Percentiles rank a stretch among this genome's conserved stretches.
phyloP scores from a whole-genome alignment of 169 alveolate genomes.

The Perkinsus marinus region DNA sequence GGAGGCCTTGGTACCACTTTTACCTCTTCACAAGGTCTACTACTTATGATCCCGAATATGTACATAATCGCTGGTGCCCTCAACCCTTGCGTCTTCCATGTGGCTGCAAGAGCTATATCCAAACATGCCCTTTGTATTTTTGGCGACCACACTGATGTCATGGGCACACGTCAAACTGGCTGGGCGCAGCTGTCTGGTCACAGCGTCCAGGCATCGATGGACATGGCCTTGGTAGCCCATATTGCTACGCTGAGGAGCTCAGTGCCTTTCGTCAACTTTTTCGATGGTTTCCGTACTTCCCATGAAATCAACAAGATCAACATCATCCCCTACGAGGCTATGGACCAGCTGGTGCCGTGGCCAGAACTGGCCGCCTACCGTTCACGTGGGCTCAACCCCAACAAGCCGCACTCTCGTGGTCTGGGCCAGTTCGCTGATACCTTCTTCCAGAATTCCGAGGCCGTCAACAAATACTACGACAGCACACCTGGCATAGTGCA shows the following conservation, averaged over 20 bases:
- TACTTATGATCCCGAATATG: conserved; percentile 42
- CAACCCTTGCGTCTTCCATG: conserved; percentile 42
- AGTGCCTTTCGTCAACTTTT: conserved; percentile 40
- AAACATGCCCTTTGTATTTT: conserved; percentile 41
- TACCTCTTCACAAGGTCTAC: conserved; percentile 41
- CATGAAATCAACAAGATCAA: conserved; percentile 36
- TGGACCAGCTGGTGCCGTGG: conserved; percentile 10
- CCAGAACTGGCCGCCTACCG: conserved; percentile 15
- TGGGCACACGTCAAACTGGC: conserved; percentile 41
- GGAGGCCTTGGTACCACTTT: conserved; percentile 37
- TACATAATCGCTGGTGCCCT: conserved; percentile 44
- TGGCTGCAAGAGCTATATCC: conserved; percentile 40
- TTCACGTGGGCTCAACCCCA: conserved; percentile 35
- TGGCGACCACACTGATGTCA: conserved; percentile 44
- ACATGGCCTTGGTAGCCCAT: conserved; percentile 37
- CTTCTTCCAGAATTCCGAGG: conserved; percentile 35
- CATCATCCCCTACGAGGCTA: neutral
- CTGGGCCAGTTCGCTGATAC: conserved; percentile 39
- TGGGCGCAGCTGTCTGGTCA: conserved; percentile 39
- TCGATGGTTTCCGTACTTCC: conserved; percentile 44
- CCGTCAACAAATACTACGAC: conserved; percentile 34
- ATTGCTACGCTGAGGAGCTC: conserved; percentile 35
- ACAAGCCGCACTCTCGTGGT: conserved; percentile 39
- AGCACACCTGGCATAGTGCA: conserved; percentile 30
- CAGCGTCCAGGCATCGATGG: conserved; percentile 37